Base-by-base conservation (phyloP, 2,329 filamentous ascomycete species). In the Chaetomiaceae sp. region DNA sequence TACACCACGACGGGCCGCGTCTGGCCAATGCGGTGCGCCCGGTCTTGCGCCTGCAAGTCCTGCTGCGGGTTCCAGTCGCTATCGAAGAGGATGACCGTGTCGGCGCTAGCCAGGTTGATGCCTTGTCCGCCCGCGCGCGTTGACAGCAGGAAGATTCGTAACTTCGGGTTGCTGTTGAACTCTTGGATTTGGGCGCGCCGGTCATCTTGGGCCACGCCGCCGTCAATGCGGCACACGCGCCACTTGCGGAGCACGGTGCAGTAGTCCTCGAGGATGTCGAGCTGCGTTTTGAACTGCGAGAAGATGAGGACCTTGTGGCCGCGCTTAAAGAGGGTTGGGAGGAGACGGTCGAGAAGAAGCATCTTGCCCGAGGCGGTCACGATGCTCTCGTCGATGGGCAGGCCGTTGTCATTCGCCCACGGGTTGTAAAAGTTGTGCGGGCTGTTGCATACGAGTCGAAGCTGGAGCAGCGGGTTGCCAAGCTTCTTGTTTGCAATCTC, bases 371-470 rank as follows among this genome's bases (percentile, higher is more conserved):
- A 96, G 0, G 88, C 82, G 0, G 86, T 92, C 30, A 99, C 81
- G 5, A 99, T 79, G 1, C 79, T 85, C 63, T 95, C 87, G 61
- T 97, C 90, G 0, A 89, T 72, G 0, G 78, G 72, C 0, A 77
- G 66, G 5, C 78, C 77, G 1, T 78, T 74, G 14, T 80, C 76
- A 5, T 74, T 73, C 0, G 79, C 75, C 80, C 92, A 97, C 0
- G 93, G 92, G 65, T 90, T 95, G 70, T 95, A 97, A 66, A 99
- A 97, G 64, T 96, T 95, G 68, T 96, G 91, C 0, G 93, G 93
- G 0, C 84, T 89, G 67, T 99, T 96, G 68, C 93, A 97, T 10
- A 89, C 89, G 0, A 96, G 78, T 0, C 93, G 86, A 3, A 96
- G 81, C 65, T 99, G 93, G 76, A 96, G 89, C 17, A 97, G 71